phyloP scores from a whole-genome alignment of 164 flowering plant species.

The Pachysandra terminalis region DNA sequence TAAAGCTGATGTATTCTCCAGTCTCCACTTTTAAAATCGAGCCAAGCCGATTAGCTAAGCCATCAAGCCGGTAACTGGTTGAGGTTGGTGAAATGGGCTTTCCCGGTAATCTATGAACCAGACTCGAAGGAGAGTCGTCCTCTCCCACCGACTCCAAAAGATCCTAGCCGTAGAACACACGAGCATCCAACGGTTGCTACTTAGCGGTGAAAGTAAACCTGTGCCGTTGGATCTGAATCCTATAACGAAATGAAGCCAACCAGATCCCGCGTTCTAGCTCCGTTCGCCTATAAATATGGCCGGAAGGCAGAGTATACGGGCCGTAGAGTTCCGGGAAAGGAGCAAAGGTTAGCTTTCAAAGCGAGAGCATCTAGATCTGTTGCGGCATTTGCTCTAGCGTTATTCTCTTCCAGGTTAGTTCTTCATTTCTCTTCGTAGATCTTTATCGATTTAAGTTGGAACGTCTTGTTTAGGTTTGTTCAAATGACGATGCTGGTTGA shows the following conservation, averaged over 20 bases:
- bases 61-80: not conserved
- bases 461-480: no score
- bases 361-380: not conserved
- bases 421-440: no score
- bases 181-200: not conserved
- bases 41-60: not conserved
- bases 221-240: slow-evolving; percentile 4
- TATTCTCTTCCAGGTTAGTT: no score
- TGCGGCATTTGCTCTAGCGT: not conserved
- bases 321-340: no score
- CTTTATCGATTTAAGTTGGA: no score
- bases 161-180: slow-evolving; percentile 2
- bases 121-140: not conserved
- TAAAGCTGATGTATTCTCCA: no score
- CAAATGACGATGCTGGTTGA: not conserved
- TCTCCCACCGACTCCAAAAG: slow-evolving; percentile 17
- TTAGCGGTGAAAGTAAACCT: not conserved
- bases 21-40: no score
- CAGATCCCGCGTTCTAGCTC: not conserved
- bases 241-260: not conserved
- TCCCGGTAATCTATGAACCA: not conserved
- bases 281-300: not conserved
- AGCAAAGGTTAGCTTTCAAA: no score
- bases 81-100: slow-evolving; percentile 13
- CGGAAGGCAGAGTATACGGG: not conserved